Conservation (phyloP, 441 rosid species). For the Raphanus hybrid region DNA sequence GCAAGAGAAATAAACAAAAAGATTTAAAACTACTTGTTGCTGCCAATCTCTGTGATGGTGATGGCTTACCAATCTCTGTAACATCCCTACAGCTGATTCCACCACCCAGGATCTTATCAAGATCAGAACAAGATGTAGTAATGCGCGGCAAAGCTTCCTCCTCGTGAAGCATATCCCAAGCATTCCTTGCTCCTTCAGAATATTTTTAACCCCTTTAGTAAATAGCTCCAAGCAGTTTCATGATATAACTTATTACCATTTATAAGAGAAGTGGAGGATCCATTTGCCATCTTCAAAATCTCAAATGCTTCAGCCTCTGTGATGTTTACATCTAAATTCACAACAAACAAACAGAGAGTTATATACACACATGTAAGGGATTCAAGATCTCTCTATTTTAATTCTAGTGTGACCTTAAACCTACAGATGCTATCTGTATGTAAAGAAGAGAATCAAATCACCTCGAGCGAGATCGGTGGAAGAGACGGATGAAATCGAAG, state of each 20-base stretch:
- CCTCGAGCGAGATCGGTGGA: slow-evolving; percentile 70
- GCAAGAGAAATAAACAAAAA: slow-evolving; percentile 24
- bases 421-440: neutral
- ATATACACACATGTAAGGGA: neutral
- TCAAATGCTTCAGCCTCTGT: slow-evolving; percentile 68
- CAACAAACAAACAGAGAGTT: neutral
- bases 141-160: slow-evolving; percentile 66
- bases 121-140: slow-evolving; percentile 84
- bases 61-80: slow-evolving; percentile 79
- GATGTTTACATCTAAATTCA: slow-evolving; percentile 53
- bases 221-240: slow-evolving; percentile 15
- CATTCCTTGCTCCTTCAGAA: slow-evolving; percentile 68
- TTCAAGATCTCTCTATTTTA: neutral
- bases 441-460: slow-evolving; percentile 17
- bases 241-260: slow-evolving; percentile 44
- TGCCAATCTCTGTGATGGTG: neutral
- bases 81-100: slow-evolving; percentile 90
- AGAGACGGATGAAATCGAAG: slow-evolving; percentile 65
- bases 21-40: neutral
- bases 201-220: neutral
- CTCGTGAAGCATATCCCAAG: slow-evolving; percentile 93
- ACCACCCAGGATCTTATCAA: slow-evolving; percentile 85
- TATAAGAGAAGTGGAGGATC: slow-evolving; percentile 41
- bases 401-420: neutral
- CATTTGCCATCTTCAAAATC: slow-evolving; percentile 56